Evolutionary conservation across 1,139 yeast species (phyloP), one percentile per base, ranked within the genome.

Genomic region (Nakaseomyces glabratus): DNA sequence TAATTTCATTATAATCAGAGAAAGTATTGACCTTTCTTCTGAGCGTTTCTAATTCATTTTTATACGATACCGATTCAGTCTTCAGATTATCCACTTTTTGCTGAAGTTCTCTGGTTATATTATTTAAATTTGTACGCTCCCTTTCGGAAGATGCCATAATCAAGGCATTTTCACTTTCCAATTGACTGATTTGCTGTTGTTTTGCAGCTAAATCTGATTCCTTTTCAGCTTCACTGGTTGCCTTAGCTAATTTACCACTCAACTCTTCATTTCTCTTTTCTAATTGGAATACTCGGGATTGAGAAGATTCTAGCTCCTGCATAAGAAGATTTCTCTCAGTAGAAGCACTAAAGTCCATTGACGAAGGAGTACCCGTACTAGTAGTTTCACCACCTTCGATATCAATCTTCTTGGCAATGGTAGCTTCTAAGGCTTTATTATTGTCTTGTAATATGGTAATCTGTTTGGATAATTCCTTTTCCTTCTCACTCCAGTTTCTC

Each of bases 201-300:
- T 57, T 60, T 16, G 60, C 51, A 41, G 57, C 62, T 13, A 52
- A 16, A 29, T 48, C 53, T 1, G 52, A 41, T 28, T 58, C 63
- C 22, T 51, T 53, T 29, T 51, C 58, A 4, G 49, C 55, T 4
- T 45, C 49, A 32, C 58, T 55, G 8, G 57, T 54, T 8, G 60
- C 56, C 28, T 55, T 62, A 23, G 82, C 72, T 33, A 85, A 55
- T 38, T 81, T 80, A 19, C 75, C 66, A 40, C 86, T 70, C 40
- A 86, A 64, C 37, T 76, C 77, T 50, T 81, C 82, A 51, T 85
- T 88, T 42, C 95, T 68, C 45, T 71, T 72, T 54, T 85, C 95
- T 36, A 86, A 68, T 46, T 81, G 86, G 36, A 73, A 57, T 2
- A 77, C 70, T 38, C 93, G 67, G 36, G 73, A 65, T 47, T 82